Evolutionary conservation across 208 protist species (phyloP), one percentile per base, ranked within the genome.

Genomic region (Acanthamoeba sp.): DNA sequence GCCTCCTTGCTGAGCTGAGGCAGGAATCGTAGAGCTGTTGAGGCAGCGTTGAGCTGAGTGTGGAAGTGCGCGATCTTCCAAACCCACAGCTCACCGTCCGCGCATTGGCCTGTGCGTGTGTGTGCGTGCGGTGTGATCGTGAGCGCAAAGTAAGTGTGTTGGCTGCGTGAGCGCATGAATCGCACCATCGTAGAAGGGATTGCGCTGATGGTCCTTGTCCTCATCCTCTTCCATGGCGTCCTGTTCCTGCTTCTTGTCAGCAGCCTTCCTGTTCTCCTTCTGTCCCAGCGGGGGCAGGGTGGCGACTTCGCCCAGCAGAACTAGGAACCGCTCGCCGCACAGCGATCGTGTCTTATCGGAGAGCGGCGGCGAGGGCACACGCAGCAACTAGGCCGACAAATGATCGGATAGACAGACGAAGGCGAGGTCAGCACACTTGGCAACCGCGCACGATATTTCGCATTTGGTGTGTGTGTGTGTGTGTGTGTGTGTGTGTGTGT

Each of bases 71-170:
- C 50, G 29, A 94, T 45, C 50, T 69, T 55, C 91, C 91, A 94
- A 1, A 94, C 71, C 91, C 91, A 94, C 34, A 94, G 71, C 69
- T 94, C 91, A 20, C 91, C 91, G 40, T 94, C 71, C 29, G 64
- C 42, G 38, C 45, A 73, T 69, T 94, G 91, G 45, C 91, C 78
- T 88, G 48, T 20, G 7, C 22, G 52, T 16, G 52, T 12, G 7
- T 6, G 9, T 29, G 57, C 57, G 57, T 32, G 50, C 50, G 45
- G 22, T 29, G 32, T 45, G 24, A 71, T 45, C 12, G 27, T 76
- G 9, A 71, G 29, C 62, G 29, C 7, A 36, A 71, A 71, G 20
- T 59, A 59, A 59, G 52, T 64, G 4, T 3, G 24, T 18, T 36
- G 62, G n/a, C n/a, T 18, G 62, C 62, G 62, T 16, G 24, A 52